A percentile compares a stretch with the other conserved stretches of the same genome.
Conservation (phyloP, 768 basidiomycete genomes). For the Dioszegia aurantiaca region DNA sequence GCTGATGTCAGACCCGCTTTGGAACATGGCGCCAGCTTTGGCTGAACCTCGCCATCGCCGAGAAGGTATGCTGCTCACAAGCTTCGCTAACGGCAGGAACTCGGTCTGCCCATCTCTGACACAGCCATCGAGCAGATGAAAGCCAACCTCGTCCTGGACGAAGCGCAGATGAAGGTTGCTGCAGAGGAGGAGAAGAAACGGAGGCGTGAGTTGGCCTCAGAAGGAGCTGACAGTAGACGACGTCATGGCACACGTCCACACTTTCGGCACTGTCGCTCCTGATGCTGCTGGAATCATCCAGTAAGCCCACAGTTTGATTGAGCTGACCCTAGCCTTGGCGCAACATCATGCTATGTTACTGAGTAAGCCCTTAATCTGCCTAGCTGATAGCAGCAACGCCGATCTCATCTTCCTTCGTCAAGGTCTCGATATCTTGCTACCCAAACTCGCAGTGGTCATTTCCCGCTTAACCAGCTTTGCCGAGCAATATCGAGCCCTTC, state of each 20-base stretch:
- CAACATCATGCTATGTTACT: slow-evolving; percentile 98
- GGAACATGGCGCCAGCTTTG: slow-evolving; percentile 92
- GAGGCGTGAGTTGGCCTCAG: slow-evolving; percentile 56
- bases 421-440: slow-evolving; percentile 76
- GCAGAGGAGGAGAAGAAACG: slow-evolving; percentile 95
- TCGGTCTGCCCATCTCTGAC: slow-evolving; percentile 83
- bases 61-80: slow-evolving; percentile 58
- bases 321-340: slow-evolving; percentile 65
- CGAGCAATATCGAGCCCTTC: slow-evolving; percentile 75
- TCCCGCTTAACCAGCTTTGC: slow-evolving; percentile 83
- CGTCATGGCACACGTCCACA: slow-evolving; percentile 99
- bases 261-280: slow-evolving; percentile 88
- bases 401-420: slow-evolving; percentile 94
- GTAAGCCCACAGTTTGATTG: slow-evolving; percentile 54
- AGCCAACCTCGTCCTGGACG: slow-evolving; percentile 82
- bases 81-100: slow-evolving; percentile 55
- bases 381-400: slow-evolving; percentile 68
- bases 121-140: slow-evolving; percentile 93
- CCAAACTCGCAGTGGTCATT: slow-evolving; percentile 85
- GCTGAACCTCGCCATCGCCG: slow-evolving; percentile 93
- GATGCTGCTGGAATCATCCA: slow-evolving; percentile 95
- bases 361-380: slow-evolving; percentile 63
- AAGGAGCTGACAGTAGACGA: slow-evolving; percentile 59
- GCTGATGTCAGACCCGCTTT: slow-evolving; percentile 75
- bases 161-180: slow-evolving; percentile 84